A percentile compares a stretch with the other conserved stretches of the same genome.
These are phyloP conservation scores for Lachnellula subtilissima DNA, from an alignment of 2,329 filamentous ascomycete species.

Conservation along the genomic window DNA sequence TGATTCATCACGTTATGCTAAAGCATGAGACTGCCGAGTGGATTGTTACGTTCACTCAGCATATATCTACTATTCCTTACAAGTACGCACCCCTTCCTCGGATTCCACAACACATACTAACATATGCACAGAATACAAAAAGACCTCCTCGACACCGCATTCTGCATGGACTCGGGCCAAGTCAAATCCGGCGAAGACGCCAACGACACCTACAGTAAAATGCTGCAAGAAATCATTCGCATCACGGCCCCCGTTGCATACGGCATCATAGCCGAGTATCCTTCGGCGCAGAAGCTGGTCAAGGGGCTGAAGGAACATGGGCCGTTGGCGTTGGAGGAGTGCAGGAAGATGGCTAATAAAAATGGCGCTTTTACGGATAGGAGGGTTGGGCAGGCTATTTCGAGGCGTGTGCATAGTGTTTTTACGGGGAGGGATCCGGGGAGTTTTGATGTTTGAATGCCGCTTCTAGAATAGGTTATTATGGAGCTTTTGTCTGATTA, in stretches of 20 bases:
- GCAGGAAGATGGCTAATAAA: conserved; percentile 52
- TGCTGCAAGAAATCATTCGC: conserved; percentile 70
- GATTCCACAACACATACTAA: not conserved
- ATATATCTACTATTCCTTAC: conserved; percentile 73
- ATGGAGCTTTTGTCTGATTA: too few species aligned
- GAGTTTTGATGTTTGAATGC: conserved; percentile 19
- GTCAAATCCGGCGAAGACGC: conserved; percentile 63
- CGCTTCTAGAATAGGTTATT: not conserved
- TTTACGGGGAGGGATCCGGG: conserved; percentile 51
- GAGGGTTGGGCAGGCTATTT: conserved; percentile 53
- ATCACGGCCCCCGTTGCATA: conserved; percentile 69
- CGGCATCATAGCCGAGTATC: conserved; percentile 60
- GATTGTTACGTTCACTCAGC: conserved; percentile 70
- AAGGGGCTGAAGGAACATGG: conserved; percentile 53
- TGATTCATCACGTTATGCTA: conserved; percentile 64
- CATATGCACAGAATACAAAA: conserved; percentile 31
- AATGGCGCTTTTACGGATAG: conserved; percentile 52
- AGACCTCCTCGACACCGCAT: conserved; percentile 51
- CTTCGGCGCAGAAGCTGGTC: conserved; percentile 53
- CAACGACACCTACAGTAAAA: conserved; percentile 64
- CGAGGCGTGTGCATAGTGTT: conserved; percentile 53
- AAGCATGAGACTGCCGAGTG: conserved; percentile 64
- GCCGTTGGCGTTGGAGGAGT: conserved; percentile 55
- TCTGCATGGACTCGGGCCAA: conserved; percentile 77
- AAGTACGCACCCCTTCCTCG: conserved; percentile 36